These are phyloP conservation scores for Santalum album DNA, from an alignment of 164 flowering plant genomes.

Conservation along the genomic window DNA sequence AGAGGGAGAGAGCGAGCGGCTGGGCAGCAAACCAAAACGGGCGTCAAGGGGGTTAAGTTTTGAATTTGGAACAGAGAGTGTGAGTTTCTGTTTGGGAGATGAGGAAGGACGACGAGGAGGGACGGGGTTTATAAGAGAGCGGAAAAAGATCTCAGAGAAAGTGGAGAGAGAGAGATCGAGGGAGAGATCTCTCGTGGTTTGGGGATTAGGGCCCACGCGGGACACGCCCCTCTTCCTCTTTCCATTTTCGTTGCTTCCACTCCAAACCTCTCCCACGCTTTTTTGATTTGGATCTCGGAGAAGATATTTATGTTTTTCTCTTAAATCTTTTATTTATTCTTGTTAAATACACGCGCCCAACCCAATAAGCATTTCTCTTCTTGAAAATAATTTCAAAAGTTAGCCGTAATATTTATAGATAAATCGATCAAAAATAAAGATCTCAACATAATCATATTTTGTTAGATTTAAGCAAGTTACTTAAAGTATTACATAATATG, in stretches of 20 bases:
- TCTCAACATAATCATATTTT: no score
- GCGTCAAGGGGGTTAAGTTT: neutral
- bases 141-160: slow-evolving; percentile 12
- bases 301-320: no score
- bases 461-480: no score
- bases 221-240: neutral
- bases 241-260: slow-evolving; percentile 25
- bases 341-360: no score
- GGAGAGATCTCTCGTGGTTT: slow-evolving; percentile 7
- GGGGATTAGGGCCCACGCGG: slow-evolving; percentile 20
- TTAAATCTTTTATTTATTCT: no score
- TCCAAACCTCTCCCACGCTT: slow-evolving; percentile 12
- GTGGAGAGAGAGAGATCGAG: neutral
- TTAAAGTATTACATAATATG: no score
- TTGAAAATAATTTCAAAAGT: no score
- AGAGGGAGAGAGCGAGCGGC: slow-evolving; percentile 18
- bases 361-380: no score
- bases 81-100: neutral
- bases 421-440: no score
- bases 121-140: slow-evolving; percentile 20
- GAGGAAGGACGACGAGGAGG: neutral
- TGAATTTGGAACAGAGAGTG: neutral
- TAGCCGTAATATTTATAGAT: no score
- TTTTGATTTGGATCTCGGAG: no score
- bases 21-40: neutral